Evolutionary conservation across 352 stramenopile species (phyloP), one percentile per base, ranked within the genome.

Genomic region (Discostella stelligera): DNA sequence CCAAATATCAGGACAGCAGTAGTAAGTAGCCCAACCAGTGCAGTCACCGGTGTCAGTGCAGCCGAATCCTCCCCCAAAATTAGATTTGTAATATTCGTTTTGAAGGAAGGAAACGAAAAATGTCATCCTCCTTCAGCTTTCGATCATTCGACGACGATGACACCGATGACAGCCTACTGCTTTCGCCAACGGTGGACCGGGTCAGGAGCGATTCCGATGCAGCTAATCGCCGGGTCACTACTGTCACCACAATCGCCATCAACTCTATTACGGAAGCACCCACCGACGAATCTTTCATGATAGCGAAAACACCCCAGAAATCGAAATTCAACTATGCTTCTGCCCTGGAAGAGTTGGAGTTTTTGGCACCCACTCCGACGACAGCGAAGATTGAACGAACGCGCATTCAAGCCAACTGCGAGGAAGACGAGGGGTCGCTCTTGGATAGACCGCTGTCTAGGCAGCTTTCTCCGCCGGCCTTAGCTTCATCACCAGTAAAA

Each of bases 261-360:
- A 13, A 10, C 55, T 8, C 13, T 27, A 44, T 10, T 37, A 21
- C 11, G 44, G 41, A 67, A 58, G 48, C n/a, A 11, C 6, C 48
- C 21, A 18, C 46, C 2, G 60, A 67, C 21, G 59, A 66, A 14
- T 56, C 39, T 2, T 67, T 56, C 60, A 21, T 56, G 21, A 18
- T 49, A 21, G 41, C 20, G 10, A 32, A 58, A 52, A 79, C 71
- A 2, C 71, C 71, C 10, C 18, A 25, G 3, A 72, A 71, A 50
- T 21, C 44, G 0, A 71, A 70, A 56, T 81, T 81, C 41, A 81
- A 67, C 37, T 81, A 81, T 59, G 61, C 52, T 11, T 56, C 54
- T 2, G 61, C 66, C 0, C 59, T 81, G 60, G 74, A 81, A 44
- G 27, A 74, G 62, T 73, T 81, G 54, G 74, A 81, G 21, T 53